These are phyloP conservation scores for Lomentospora prolificans DNA, from an alignment of 2,329 filamentous ascomycete genomes.

Conservation along the genomic window DNA sequence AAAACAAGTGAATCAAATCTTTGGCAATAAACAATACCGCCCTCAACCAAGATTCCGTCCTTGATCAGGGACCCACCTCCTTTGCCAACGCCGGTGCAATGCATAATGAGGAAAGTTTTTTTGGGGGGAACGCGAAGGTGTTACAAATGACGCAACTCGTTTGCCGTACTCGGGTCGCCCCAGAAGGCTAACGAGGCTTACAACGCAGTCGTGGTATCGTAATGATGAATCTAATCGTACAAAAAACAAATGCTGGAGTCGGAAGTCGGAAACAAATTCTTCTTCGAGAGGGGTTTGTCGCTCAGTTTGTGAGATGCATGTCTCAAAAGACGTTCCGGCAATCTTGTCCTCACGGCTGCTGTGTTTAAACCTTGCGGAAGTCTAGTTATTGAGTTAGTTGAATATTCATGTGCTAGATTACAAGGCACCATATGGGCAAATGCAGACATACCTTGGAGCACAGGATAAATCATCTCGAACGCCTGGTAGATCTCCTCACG, in stretches of 20 bases:
- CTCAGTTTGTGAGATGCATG: background rate
- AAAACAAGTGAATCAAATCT: slow-evolving; percentile 13
- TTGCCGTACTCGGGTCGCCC: slow-evolving; percentile 6
- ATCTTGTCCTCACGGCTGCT: background rate
- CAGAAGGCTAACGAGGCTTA: slow-evolving; percentile 14
- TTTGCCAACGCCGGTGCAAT: slow-evolving; percentile 50
- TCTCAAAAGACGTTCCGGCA: slow-evolving; percentile 7
- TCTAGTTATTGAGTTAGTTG: slow-evolving; percentile 28
- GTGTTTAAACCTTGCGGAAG: slow-evolving; percentile 46
- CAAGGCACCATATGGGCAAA: too few species aligned
- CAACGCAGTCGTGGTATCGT: slow-evolving; percentile 38
- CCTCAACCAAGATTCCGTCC: slow-evolving; percentile 11
- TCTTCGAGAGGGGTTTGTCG: background rate
- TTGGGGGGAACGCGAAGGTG: slow-evolving; percentile 22
- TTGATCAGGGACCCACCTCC: slow-evolving; percentile 15
- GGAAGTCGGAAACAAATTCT: background rate
- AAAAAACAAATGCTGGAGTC: slow-evolving; percentile 7
- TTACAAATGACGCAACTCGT: slow-evolving; percentile 12
- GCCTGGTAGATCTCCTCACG: slow-evolving; percentile 97
- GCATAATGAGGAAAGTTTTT: slow-evolving; percentile 26
- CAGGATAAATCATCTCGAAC: slow-evolving; percentile 95
- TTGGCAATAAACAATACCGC: slow-evolving; percentile 19
- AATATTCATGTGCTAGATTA: too few species aligned
- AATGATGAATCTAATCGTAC: slow-evolving; percentile 15
- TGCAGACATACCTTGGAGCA: slow-evolving; percentile 78